Conservation (phyloP, 495 filamentous ascomycete genomes). For the Pseudevernia furfuracea region DNA sequence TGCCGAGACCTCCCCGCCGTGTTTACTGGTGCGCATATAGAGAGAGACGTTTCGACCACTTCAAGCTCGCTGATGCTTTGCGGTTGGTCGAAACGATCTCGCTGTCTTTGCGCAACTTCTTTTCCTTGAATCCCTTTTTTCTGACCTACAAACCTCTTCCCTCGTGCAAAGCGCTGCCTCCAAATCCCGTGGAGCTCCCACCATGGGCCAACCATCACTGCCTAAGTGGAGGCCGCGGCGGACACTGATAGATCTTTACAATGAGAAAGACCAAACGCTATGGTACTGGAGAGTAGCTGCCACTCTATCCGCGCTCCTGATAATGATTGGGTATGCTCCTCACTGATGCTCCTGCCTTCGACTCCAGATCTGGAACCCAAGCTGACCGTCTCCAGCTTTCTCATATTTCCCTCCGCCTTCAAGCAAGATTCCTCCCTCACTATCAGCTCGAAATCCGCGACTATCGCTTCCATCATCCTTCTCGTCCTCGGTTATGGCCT, state of each 20-base stretch:
- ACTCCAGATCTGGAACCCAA: not conserved
- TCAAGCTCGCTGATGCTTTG: not conserved
- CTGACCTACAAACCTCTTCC: too few relatives aligned
- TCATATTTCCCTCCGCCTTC: conserved; percentile 25
- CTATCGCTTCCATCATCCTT: conserved; percentile 19
- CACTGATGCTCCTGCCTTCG: not conserved
- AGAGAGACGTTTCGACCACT: not conserved
- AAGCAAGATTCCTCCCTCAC: conserved; percentile 11
- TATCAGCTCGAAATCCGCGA: conserved; percentile 9
- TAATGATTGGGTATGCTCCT: conserved; percentile 23
- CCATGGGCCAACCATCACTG: conserved; percentile 12
- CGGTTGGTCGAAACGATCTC: not conserved
- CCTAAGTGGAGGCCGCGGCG: conserved; percentile 24
- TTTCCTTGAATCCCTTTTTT: not conserved
- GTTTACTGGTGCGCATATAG: conserved; percentile 6
- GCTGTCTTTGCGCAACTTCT: conserved; percentile 3
- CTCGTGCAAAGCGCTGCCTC: not conserved
- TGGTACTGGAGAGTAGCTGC: conserved; percentile 26
- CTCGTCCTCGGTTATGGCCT: conserved; percentile 19
- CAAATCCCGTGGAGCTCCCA: not conserved
- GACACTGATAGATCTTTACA: conserved; percentile 29
- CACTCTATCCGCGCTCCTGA: conserved; percentile 21
- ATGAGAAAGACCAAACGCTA: conserved; percentile 22
- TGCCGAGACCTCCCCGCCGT: not conserved
- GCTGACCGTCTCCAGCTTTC: conserved; percentile 18